Conservation (phyloP, 2,329 filamentous ascomycete genomes). For the Trichoderma polysporum region DNA sequence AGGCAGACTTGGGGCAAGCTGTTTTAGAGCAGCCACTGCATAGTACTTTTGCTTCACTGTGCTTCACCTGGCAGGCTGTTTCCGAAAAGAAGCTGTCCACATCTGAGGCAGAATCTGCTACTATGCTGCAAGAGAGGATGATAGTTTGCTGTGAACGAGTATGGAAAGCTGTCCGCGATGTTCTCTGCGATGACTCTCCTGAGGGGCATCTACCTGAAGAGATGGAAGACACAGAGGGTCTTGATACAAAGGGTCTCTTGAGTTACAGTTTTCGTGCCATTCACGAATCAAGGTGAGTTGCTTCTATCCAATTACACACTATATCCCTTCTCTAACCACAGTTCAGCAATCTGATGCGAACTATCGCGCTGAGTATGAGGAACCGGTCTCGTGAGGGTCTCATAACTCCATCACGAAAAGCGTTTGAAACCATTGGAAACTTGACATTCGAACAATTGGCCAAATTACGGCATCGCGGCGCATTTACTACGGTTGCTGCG, state of each 20-base stretch:
- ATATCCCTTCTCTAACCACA: conserved; percentile 16
- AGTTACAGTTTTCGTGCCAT: conserved; percentile 94
- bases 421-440: conserved; percentile 67
- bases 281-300: conserved; percentile 80
- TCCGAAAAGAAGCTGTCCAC: conserved; percentile 42
- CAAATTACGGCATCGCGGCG: conserved; percentile 82
- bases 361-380: conserved; percentile 56
- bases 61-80: conserved; percentile 55
- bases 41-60: conserved; percentile 66
- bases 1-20: conserved; percentile 63
- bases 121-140: conserved; percentile 53
- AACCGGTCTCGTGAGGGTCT: conserved; percentile 44
- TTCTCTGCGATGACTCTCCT: conserved; percentile 91
- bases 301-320: not conserved
- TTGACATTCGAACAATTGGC: conserved; percentile 81
- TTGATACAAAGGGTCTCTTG: conserved; percentile 82
- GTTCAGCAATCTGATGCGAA: conserved; percentile 67
- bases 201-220: conserved; percentile 83
- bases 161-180: conserved; percentile 72
- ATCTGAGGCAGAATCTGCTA: conserved; percentile 38
- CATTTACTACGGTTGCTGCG: conserved; percentile 87
- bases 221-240: conserved; percentile 66
- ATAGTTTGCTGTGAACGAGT: conserved; percentile 63
- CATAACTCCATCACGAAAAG: conserved; percentile 49
- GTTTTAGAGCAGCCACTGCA: conserved; percentile 67